phyloP scores from a whole-genome alignment of 2,329 filamentous ascomycete genomes.

The Calonectria henricotiae region DNA sequence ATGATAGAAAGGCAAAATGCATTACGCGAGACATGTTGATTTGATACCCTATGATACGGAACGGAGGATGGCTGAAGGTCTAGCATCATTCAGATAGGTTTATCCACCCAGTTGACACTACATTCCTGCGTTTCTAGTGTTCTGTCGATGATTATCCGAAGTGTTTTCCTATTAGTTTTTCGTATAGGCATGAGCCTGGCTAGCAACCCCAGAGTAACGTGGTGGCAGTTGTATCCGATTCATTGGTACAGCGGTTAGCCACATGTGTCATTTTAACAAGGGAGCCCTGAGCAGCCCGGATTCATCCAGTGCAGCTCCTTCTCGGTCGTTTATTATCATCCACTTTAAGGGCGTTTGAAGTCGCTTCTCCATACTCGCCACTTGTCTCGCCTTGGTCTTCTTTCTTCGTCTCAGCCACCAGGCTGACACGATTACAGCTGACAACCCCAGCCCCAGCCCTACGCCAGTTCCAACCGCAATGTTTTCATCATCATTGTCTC shows the following conservation, averaged over 20 bases:
- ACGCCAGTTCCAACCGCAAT: constrained; percentile 22
- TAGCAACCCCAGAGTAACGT: not conserved
- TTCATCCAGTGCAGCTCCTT: not conserved
- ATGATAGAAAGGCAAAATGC: not conserved
- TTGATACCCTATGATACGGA: constrained; percentile 35
- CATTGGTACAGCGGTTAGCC: too few relatives aligned
- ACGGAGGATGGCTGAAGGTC: not conserved
- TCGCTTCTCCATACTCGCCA: not conserved
- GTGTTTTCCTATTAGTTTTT: not conserved
- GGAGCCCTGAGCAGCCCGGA: too few relatives aligned
- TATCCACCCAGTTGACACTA: not conserved
- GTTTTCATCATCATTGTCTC: not conserved
- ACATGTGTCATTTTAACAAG: too few relatives aligned
- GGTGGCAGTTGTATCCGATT: too few relatives aligned
- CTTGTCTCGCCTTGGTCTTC: not conserved
- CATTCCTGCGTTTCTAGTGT: too few relatives aligned
- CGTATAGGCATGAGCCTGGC: not conserved
- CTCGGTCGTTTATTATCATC: not conserved
- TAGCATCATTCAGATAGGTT: constrained; percentile 23
- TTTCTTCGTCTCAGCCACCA: constrained; percentile 14
- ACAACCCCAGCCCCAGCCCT: constrained; percentile 26
- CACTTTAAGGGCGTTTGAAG: not conserved
- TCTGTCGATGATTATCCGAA: not conserved
- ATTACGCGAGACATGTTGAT: constrained; percentile 22
- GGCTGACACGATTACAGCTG: not conserved